phyloP scores from a whole-genome alignment of 371 early-diverging fungal genomes.

The Mortierella polycephala region DNA sequence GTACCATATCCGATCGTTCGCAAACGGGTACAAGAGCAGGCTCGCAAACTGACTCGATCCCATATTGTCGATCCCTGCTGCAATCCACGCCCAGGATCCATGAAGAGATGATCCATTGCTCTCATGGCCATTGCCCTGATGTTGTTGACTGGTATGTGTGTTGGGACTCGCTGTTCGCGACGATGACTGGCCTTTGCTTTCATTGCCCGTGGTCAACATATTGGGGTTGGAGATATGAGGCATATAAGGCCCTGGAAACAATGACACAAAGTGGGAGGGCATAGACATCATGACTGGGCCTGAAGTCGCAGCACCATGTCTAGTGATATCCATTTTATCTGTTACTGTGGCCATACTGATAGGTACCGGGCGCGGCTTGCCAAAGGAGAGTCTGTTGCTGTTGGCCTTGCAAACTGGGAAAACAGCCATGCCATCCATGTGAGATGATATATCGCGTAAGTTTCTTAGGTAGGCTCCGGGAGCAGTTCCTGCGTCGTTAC shows the following conservation, averaged over 20 bases:
- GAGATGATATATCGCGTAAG: constrained; percentile 25
- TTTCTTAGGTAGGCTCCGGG: constrained; percentile 16
- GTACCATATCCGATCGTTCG: constrained; percentile 63
- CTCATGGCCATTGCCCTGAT: constrained; percentile 12
- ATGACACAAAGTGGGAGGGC: constrained; percentile 21
- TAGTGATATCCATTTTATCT: background rate
- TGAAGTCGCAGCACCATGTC: background rate
- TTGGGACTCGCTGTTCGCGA: background rate
- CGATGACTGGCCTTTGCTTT: background rate
- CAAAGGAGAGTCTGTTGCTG: constrained; percentile 14
- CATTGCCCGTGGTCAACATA: constrained; percentile 6
- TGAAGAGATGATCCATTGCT: constrained; percentile 14
- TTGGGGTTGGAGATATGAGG: constrained; percentile 28
- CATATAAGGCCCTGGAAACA: constrained; percentile 41
- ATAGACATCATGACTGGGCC: constrained; percentile 4
- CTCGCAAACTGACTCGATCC: constrained; percentile 48
- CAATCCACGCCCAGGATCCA: constrained; percentile 52
- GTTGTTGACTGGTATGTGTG: background rate
- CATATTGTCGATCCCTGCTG: constrained; percentile 47
- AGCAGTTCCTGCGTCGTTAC: constrained; percentile 33
- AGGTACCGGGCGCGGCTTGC: background rate
- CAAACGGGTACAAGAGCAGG: constrained; percentile 61
- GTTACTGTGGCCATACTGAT: background rate
- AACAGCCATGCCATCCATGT: constrained; percentile 35
- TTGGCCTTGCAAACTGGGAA: constrained; percentile 42